Percentiles rank a stretch among this genome's conserved stretches.
Conservation (phyloP, 139 green algal genomes). For the Chlamydomonas applanata region DNA sequence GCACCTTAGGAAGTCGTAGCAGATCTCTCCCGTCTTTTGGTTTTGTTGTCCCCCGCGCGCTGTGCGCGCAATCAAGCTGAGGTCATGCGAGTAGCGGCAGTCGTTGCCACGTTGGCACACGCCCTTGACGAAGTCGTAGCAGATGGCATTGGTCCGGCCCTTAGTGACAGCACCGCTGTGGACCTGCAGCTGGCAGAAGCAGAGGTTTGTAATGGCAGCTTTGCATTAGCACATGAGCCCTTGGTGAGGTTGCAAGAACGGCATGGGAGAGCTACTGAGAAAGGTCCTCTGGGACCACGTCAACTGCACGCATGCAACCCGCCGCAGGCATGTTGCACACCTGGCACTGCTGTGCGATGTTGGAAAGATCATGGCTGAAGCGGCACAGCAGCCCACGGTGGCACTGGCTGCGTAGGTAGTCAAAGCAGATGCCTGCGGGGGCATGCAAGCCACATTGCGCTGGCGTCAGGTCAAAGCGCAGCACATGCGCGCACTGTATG, state of each 20-base stretch:
- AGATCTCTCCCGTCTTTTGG: constrained; percentile 42
- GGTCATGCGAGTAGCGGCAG: constrained; percentile 83
- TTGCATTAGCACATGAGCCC: too few relatives aligned
- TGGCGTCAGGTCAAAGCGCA: too few relatives aligned
- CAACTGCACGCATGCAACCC: neutral
- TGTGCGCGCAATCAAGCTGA: constrained; percentile 56
- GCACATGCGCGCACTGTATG: neutral
- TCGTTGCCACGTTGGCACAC: constrained; percentile 64
- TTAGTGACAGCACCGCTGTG: constrained; percentile 10
- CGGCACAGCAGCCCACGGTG: constrained; percentile 77
- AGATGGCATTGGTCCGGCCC: constrained; percentile 62
- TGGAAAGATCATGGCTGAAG: constrained; percentile 83
- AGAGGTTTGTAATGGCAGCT: neutral
- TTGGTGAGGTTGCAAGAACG: too few relatives aligned
- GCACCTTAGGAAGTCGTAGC: constrained; percentile 63
- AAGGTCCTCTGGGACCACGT: too few relatives aligned
- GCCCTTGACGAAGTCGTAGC: constrained; percentile 89
- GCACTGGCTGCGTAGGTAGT: constrained; percentile 81
- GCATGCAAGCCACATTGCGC: too few relatives aligned
- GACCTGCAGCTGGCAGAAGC: neutral
- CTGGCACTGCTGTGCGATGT: constrained; percentile 71
- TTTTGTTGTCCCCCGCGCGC: constrained; percentile 28
- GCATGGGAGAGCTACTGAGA: too few relatives aligned
- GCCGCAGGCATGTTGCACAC: constrained; percentile 8
- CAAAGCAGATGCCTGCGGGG: constrained; percentile 85